A percentile compares a stretch with the other conserved stretches of the same genome.
phyloP scores from a whole-genome alignment of 495 filamentous ascomycete species.

The Talaromyces adpressus region DNA sequence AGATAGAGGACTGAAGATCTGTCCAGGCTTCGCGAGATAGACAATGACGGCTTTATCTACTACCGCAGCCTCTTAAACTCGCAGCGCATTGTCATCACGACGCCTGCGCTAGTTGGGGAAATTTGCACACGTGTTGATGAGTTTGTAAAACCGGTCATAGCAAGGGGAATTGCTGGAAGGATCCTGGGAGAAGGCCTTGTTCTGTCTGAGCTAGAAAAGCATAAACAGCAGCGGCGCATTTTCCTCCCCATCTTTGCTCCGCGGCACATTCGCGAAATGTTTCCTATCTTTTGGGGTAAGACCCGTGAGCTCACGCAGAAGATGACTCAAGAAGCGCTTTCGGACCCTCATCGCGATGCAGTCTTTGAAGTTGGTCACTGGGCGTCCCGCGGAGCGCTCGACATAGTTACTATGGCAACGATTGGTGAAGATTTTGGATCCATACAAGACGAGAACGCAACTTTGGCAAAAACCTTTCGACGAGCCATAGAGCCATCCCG shows the following conservation, averaged over 20 bases:
- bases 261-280: constrained; percentile 63
- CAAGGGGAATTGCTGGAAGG: constrained; percentile 10
- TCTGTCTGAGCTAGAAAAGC: constrained; percentile 16
- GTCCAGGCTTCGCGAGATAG: constrained; percentile 25
- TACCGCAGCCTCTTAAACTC: constrained; percentile 16
- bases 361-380: constrained; percentile 46
- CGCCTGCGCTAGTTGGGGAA: constrained; percentile 14
- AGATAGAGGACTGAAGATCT: background rate
- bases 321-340: background rate
- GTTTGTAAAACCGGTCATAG: constrained; percentile 16
- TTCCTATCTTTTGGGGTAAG: constrained; percentile 64
- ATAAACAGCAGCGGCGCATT: constrained; percentile 47
- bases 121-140: constrained; percentile 17
- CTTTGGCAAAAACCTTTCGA: background rate
- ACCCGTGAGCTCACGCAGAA: background rate
- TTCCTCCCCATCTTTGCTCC: constrained; percentile 66
- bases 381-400: constrained; percentile 54
- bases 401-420: constrained; percentile 69
- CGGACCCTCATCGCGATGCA: background rate
- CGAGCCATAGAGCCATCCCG: background rate
- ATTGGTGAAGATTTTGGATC: constrained; percentile 60
- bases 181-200: constrained; percentile 19
- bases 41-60: constrained; percentile 29
- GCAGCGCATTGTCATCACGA: constrained; percentile 18
- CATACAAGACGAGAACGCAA: background rate